A percentile compares a stretch with the other conserved stretches of the same genome.
Evolutionary conservation across 495 filamentous ascomycete species (phyloP).

Genomic region (Penicillium cosmopolitanum): DNA sequence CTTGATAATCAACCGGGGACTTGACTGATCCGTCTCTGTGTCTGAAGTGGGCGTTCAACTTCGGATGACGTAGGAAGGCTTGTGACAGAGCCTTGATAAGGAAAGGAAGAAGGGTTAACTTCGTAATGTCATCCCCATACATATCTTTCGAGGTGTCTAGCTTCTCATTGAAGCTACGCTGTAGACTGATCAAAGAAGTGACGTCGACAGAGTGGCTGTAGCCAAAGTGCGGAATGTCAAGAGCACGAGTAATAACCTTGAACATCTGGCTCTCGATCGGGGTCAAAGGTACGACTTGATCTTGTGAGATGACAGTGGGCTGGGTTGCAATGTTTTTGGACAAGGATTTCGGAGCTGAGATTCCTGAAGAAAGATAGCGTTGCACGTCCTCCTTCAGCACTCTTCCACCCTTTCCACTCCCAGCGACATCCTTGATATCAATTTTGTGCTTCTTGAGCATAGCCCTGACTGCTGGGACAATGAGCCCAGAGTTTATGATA

Average conservation of each 20-base stretch:
- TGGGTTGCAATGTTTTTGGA: background rate
- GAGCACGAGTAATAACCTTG: constrained; percentile 4
- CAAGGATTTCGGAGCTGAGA: background rate
- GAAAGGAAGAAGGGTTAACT: background rate
- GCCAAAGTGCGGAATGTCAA: background rate
- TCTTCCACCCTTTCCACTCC: constrained; percentile 1
- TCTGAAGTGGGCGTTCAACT: background rate
- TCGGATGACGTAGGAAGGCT: background rate
- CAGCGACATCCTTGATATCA: constrained; percentile 1
- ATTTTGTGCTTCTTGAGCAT: constrained; percentile 1
- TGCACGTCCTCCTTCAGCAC: background rate
- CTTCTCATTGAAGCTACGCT: background rate
- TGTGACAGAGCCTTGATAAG: background rate
- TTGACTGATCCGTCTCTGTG: background rate
- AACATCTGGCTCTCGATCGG: background rate
- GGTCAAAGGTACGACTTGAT: background rate
- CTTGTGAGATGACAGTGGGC: background rate
- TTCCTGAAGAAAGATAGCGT: background rate
- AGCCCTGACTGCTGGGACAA: background rate
- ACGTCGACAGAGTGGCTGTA: constrained; percentile 2
- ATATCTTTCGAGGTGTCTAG: background rate
- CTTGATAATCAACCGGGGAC: background rate
- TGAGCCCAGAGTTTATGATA: background rate
- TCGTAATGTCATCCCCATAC: background rate
- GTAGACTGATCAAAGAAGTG: background rate